Base-by-base conservation (phyloP, 129 eudicot genomes). In the Sambucus nigra region DNA sequence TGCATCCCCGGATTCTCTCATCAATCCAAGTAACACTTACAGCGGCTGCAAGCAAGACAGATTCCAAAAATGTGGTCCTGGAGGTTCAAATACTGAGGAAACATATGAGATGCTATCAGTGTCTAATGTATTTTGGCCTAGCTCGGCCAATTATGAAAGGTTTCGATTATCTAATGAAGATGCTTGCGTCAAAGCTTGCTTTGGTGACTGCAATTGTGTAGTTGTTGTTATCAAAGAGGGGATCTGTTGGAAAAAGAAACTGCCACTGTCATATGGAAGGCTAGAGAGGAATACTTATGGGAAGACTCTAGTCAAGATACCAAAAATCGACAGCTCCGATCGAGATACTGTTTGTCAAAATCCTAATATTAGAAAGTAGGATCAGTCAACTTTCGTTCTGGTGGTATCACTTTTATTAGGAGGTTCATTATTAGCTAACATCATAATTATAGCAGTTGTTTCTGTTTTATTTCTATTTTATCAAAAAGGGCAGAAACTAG, bases 41-140 rank as follows among this genome's bases (percentile, higher is more conserved):
- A 24, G 70, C 17, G 77, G 66, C 60, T 76, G 82, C 53, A 59
- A 41, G 44, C 77, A 49, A 40, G 51, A 65, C 0, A 55, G 28
- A 23, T 29, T 57, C 7, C 72, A 65, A 13, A 54, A 32, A 7
- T 72, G 78, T 60, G 47, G 66, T 23, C 25, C 28, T 2, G 26
- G 11, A 4, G 14, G 54, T 24, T 28, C 54, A 4, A 25, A 25
- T 16, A 10, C n/a, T 17, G 4, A 19, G 19, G 53, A 33, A 19
- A 68, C 12, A 2, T 72, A 52, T 38, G n/a, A 4, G 0, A 23
- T 65, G 17, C 0, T 21, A 6, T 53, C 51, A 7, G 10, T 72
- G 46, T 23, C 50, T 1, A 20, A 53, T 23, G 46, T 58, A 19
- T 24, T 31, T 48, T 73, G 73, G 73, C 69, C 67, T 12, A 33